Base-by-base conservation (phyloP, 345 rosid species). In the Heritiera fomes region DNA sequence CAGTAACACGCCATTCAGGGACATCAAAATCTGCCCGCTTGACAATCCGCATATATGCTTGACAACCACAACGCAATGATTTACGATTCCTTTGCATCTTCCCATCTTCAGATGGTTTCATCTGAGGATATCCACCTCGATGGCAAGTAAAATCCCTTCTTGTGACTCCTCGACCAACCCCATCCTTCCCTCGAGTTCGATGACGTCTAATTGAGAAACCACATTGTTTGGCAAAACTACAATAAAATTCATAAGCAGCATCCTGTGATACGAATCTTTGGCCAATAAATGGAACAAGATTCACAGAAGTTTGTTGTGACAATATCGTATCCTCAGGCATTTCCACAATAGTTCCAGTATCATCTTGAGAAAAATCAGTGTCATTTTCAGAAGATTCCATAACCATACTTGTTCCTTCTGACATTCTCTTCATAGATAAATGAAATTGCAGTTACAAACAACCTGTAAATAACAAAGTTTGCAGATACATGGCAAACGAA, bases 161-260 rank as follows among this genome's bases (percentile, higher is more conserved):
- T 8, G 91, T 90, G 55, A 89, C 77, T 74, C 92, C 93, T 85
- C 89, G 75, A 77, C 93, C 91, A 52, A 88, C 89, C 41, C 90
- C 91, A 83, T 88, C 91, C 72, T 88, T 90, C 60, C 90, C 93
- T 61, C 93, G 81, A 52, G 91, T 90, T 41, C 91, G 81, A 66
- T 90, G 93, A 32, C 90, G 82, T 69, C 93, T 86, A 67, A 90
- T 88, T 3, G 93, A 88, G 80, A 87, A 88, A 30, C 93, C 93
- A 83, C 86, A 85, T 79, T 88, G 93, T 85, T 85, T 90, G 47
- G 87, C 89, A 78, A 89, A 89, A 66, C 90, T 86, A 83, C 92
- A 87, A 79, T 89, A 87, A 90, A 90, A 90, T 52, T 90, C 93
- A 41, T 88, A 88, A 6, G 89, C 93, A 55, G 93, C 89, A 82